These are phyloP conservation scores for Colletotrichum horii DNA, from an alignment of 2,329 filamentous ascomycete genomes.

Conservation along the genomic window DNA sequence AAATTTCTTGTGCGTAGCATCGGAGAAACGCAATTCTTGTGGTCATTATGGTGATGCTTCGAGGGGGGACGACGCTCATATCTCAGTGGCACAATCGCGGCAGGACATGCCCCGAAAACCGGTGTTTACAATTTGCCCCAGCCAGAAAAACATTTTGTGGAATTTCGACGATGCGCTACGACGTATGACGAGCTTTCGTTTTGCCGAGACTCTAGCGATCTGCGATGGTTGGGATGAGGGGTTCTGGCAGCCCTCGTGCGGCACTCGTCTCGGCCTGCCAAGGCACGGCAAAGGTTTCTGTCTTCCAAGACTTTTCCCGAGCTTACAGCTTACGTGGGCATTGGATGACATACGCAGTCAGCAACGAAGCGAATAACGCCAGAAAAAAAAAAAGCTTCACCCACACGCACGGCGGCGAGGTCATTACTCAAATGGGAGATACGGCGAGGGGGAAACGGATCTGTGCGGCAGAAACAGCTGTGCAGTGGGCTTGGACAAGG, in stretches of 20 bases:
- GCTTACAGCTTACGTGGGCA: conserved; percentile 1
- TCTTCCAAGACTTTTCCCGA: conserved; percentile 6
- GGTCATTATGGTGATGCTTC: neutral
- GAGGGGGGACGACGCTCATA: neutral
- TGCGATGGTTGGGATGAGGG: neutral
- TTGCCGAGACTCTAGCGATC: neutral
- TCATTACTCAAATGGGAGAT: neutral
- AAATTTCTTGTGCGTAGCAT: neutral
- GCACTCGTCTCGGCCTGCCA: neutral
- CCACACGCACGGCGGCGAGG: neutral
- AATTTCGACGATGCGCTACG: neutral
- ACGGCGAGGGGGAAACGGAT: neutral
- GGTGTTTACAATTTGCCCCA: neutral
- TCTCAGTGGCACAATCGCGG: neutral
- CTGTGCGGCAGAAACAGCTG: neutral
- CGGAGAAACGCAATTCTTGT: neutral
- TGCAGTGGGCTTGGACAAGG: neutral
- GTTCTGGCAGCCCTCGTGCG: neutral
- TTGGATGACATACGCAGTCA: neutral
- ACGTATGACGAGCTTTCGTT: conserved; percentile 3
- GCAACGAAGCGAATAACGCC: neutral
- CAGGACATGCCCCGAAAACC: neutral
- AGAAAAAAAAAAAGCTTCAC: neutral
- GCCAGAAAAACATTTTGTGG: neutral
- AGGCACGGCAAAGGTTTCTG: neutral